Conservation (phyloP, 192 early-diverging fungal genomes). For the Irineochytrium annulatum region DNA sequence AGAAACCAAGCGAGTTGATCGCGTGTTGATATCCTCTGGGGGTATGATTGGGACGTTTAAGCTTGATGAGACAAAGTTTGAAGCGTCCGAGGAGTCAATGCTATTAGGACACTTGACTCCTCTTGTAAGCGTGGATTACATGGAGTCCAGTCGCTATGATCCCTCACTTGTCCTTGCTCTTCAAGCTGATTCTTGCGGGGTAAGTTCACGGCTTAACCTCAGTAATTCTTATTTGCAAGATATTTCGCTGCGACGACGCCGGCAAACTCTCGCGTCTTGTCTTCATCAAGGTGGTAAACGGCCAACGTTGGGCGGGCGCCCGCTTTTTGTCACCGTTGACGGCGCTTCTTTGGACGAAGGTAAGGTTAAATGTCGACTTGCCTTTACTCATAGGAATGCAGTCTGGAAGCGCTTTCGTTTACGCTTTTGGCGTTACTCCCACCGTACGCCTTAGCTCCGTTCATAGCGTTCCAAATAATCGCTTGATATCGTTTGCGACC, state of each 20-base stretch:
- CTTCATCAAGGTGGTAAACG: not conserved
- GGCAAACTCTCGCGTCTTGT: too few relatives aligned
- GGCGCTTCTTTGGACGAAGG: slow-evolving; percentile 35
- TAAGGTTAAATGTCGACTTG: too few relatives aligned
- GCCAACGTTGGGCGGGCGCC: slow-evolving; percentile 24
- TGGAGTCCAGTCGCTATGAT: too few relatives aligned
- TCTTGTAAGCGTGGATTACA: too few relatives aligned
- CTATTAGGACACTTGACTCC: too few relatives aligned
- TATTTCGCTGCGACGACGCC: slow-evolving; percentile 14
- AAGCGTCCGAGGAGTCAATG: too few relatives aligned
- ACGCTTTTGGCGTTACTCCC: slow-evolving; percentile 21
- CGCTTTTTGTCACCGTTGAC: slow-evolving; percentile 28
- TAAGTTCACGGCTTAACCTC: not conserved
- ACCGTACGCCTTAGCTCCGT: not conserved
- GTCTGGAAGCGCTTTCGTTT: not conserved
- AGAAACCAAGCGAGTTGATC: slow-evolving; percentile 26
- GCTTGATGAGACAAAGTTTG: too few relatives aligned
- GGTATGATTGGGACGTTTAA: too few relatives aligned
- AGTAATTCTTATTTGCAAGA: slow-evolving; percentile 12
- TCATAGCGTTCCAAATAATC: slow-evolving; percentile 26
- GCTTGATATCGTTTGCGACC: slow-evolving; percentile 8
- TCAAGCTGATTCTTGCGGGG: not conserved
- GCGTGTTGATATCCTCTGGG: slow-evolving; percentile 12
- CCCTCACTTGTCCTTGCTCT: slow-evolving; percentile 5
- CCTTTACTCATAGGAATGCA: too few relatives aligned